Evolutionary conservation across 495 filamentous ascomycete species (phyloP).

Genomic region (Lophiostoma macrostomum): DNA sequence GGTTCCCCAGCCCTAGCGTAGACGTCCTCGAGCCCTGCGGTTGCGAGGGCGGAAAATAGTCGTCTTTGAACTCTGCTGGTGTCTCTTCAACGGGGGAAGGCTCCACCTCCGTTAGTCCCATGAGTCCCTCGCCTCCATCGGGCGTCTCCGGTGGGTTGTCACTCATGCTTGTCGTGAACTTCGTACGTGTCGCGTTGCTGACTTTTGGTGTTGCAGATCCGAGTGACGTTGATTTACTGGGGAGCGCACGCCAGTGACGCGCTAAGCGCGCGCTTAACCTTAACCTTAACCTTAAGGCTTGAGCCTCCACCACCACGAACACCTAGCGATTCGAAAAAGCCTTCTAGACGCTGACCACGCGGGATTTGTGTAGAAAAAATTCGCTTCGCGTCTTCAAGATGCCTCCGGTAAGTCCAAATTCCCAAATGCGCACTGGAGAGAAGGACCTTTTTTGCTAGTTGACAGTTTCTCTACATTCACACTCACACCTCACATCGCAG

Average conservation of each 20-base stretch:
- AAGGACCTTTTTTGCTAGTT: no score
- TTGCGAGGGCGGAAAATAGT: slow-evolving; percentile 49
- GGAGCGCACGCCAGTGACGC: neutral
- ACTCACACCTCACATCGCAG: slow-evolving; percentile 33
- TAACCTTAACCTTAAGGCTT: neutral
- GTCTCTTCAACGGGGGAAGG: slow-evolving; percentile 73
- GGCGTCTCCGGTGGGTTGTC: slow-evolving; percentile 8
- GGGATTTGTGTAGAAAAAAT: no score
- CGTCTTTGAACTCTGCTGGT: slow-evolving; percentile 51
- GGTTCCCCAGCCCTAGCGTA: slow-evolving; percentile 39
- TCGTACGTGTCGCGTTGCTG: slow-evolving; percentile 4
- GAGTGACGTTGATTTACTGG: slow-evolving; percentile 12
- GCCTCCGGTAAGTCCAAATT: slow-evolving; percentile 38
- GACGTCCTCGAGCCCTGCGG: slow-evolving; percentile 27
- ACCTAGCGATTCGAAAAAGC: neutral
- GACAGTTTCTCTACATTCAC: slow-evolving; percentile 22
- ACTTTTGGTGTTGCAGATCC: slow-evolving; percentile 7
- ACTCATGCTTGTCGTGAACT: neutral
- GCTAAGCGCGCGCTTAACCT: neutral
- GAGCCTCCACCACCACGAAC: neutral
- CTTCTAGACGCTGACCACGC: no score
- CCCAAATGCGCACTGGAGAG: no score
- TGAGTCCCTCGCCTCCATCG: slow-evolving; percentile 26
- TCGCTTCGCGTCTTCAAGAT: slow-evolving; percentile 28
- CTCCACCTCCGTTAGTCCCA: slow-evolving; percentile 74